These are phyloP conservation scores for Microcyclosporella mali DNA, from an alignment of 2,329 filamentous ascomycete genomes.

Conservation along the genomic window DNA sequence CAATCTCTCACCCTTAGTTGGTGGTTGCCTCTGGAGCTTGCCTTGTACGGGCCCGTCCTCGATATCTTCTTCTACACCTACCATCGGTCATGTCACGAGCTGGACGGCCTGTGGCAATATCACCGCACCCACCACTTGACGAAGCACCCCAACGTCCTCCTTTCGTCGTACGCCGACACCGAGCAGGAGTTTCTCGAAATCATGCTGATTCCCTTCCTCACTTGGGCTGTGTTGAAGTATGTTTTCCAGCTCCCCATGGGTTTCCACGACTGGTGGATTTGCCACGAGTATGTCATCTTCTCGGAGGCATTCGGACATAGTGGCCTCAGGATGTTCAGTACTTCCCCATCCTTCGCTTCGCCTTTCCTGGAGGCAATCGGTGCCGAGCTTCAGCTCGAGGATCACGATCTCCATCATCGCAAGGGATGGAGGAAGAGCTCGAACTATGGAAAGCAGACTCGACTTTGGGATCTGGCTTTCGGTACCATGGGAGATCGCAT, in stretches of 20 bases:
- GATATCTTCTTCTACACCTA: slow-evolving; percentile 44
- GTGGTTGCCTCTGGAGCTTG: slow-evolving; percentile 34
- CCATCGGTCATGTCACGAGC: slow-evolving; percentile 38
- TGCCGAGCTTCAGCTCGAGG: slow-evolving; percentile 37
- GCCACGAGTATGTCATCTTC: slow-evolving; percentile 37
- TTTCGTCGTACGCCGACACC: slow-evolving; percentile 36
- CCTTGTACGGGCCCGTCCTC: slow-evolving; percentile 37
- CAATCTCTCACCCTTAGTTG: slow-evolving; percentile 8
- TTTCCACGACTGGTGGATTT: slow-evolving; percentile 44
- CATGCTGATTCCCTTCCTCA: slow-evolving; percentile 34
- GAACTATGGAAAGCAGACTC: slow-evolving; percentile 33
- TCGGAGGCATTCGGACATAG: slow-evolving; percentile 35
- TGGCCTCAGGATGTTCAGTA: slow-evolving; percentile 33
- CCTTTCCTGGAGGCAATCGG: slow-evolving; percentile 31
- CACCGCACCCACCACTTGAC: slow-evolving; percentile 42
- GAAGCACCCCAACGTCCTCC: slow-evolving; percentile 39
- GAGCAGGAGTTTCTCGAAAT: slow-evolving; percentile 40
- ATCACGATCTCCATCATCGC: slow-evolving; percentile 35
- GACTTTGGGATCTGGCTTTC: slow-evolving; percentile 29
- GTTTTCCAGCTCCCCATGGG: slow-evolving; percentile 36
- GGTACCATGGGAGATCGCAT: slow-evolving; percentile 28
- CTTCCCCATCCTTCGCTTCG: slow-evolving; percentile 30
- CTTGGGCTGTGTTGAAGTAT: slow-evolving; percentile 32
- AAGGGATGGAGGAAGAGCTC: slow-evolving; percentile 32
- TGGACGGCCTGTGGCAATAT: slow-evolving; percentile 35